Conservation (phyloP, 1,284 basidiomycete species). For the Tranzscheliella williamsii region DNA sequence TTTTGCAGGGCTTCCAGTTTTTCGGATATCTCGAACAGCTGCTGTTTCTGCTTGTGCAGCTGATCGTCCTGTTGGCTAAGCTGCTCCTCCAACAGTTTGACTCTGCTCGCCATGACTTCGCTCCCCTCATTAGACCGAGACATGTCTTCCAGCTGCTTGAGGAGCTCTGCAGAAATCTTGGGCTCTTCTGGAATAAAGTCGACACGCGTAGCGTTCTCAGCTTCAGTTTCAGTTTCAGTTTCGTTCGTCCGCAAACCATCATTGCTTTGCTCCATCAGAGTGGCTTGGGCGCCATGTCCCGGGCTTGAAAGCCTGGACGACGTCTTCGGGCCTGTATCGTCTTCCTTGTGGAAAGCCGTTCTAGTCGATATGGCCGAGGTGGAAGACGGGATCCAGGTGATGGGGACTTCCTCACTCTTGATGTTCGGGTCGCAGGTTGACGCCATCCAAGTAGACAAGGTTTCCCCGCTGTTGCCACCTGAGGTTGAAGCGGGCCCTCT, state of each 20-base stretch:
- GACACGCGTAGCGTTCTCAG: not conserved
- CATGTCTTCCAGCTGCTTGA: conserved; percentile 8
- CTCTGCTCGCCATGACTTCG: not conserved
- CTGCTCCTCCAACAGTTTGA: conserved; percentile 1
- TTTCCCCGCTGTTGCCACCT: no score
- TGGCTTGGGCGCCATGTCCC: not conserved
- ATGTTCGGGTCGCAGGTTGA: no score
- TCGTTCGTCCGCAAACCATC: no score
- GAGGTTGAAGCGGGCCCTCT: no score
- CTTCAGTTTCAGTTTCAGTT: not conserved
- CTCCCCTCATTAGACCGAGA: not conserved
- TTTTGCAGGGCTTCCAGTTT: conserved; percentile 20
- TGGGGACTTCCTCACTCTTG: not conserved
- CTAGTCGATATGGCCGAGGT: conserved; percentile 7
- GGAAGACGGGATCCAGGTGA: not conserved
- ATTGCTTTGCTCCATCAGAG: not conserved
- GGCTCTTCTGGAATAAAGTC: not conserved
- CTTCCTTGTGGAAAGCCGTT: no score
- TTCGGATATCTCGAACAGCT: conserved; percentile 13
- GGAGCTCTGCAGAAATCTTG: conserved; percentile 1
- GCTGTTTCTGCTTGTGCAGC: conserved; percentile 4
- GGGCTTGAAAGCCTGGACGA: not conserved
- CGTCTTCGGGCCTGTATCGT: not conserved
- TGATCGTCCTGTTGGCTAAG: conserved; percentile 12
- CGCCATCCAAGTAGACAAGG: no score